Conservation (phyloP, 805 yeast genomes). For the Nakazawaea peltata region DNA sequence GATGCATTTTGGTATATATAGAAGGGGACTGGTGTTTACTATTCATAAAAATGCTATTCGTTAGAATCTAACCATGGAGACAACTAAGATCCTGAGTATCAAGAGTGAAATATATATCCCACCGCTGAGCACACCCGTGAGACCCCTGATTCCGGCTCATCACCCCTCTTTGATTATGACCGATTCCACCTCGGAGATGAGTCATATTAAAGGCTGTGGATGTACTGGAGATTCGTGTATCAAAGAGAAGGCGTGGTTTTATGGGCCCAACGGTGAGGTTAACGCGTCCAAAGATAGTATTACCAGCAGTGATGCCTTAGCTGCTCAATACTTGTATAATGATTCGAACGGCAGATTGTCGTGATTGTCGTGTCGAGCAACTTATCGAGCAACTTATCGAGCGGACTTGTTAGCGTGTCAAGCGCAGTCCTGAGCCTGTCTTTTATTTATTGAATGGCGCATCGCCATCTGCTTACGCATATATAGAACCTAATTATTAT, state of each 20-base stretch:
- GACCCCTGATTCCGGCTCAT: slow-evolving; percentile 21
- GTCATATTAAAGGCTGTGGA: slow-evolving; percentile 22
- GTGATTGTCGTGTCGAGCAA: too few relatives aligned
- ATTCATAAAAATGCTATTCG: too few relatives aligned
- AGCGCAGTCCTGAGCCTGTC: too few relatives aligned
- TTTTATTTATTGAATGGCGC: too few relatives aligned
- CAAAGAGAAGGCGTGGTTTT: slow-evolving; percentile 27
- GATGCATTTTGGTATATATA: too few relatives aligned
- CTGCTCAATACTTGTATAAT: slow-evolving; percentile 19
- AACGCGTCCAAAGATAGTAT: slow-evolving; percentile 17
- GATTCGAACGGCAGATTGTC: slow-evolving; percentile 14
- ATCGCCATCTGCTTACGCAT: too few relatives aligned
- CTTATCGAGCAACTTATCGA: too few relatives aligned
- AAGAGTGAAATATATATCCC: slow-evolving; percentile 26
- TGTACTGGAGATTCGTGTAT: slow-evolving; percentile 26
- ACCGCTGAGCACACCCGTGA: slow-evolving; percentile 12
- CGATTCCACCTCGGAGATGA: slow-evolving; percentile 20
- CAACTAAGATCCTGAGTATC: slow-evolving; percentile 20
- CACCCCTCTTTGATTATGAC: slow-evolving; percentile 27
- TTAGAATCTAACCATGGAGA: too few relatives aligned
- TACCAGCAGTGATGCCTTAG: slow-evolving; percentile 20
- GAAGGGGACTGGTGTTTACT: too few relatives aligned
- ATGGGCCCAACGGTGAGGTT: slow-evolving; percentile 26
- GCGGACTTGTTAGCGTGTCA: too few relatives aligned
- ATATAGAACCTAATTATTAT: too few relatives aligned